Evolutionary conservation across 225 moss, liverwort and hornwort genomes (phyloP).

Genomic region (Pseudoscleropodium purum): DNA sequence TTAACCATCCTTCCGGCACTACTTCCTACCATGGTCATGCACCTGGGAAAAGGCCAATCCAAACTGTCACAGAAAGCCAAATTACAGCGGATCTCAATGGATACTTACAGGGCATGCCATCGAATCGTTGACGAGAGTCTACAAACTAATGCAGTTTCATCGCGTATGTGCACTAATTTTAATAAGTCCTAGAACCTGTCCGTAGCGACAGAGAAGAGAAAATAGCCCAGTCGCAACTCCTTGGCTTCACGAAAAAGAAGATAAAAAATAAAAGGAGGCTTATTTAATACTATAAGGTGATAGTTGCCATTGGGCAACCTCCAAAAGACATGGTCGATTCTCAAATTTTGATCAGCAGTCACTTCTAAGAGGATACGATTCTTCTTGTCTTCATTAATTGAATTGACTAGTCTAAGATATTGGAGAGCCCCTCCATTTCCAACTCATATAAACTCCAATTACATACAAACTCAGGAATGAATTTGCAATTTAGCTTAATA

Average conservation of each 20-base stretch:
- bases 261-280: neutral
- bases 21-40: conserved; percentile 22
- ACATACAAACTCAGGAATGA: neutral
- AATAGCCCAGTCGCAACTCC: neutral
- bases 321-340: neutral
- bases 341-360: neutral
- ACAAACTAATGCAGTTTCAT: neutral
- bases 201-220: neutral
- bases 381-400: neutral
- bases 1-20: conserved; percentile 32
- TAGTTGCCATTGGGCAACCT: neutral
- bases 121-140: neutral
- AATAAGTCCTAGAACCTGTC: neutral
- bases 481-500: too few species aligned
- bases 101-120: neutral
- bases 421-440: neutral
- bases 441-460: neutral
- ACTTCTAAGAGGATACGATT: neutral
- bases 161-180: neutral
- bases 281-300: too few species aligned
- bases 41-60: conserved; percentile 9
- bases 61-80: neutral
- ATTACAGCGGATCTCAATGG: neutral
- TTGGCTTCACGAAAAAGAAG: neutral
- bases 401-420: neutral